A percentile compares a stretch with the other conserved stretches of the same genome.
These are phyloP conservation scores for Calocybe cyanea DNA, from an alignment of 768 basidiomycete species.

Conservation along the genomic window DNA sequence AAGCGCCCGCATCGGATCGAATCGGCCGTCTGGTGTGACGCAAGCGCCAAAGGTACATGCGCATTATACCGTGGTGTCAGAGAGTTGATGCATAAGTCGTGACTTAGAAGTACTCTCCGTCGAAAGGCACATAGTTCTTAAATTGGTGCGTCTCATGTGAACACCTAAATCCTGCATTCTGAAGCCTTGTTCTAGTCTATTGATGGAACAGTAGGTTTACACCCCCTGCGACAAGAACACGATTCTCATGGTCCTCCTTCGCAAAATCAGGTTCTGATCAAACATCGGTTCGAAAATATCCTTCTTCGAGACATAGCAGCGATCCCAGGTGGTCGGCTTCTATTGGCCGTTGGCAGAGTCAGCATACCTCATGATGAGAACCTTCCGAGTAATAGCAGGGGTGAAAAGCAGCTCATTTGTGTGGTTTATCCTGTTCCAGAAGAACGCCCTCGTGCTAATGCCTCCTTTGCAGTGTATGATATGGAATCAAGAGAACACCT, in stretches of 20 bases:
- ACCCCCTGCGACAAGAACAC: not conserved
- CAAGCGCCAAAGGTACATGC: not conserved
- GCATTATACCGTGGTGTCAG: not conserved
- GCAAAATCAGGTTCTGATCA: not conserved
- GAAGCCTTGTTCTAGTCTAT: not conserved
- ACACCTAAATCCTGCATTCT: not conserved
- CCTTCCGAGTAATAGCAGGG: not conserved
- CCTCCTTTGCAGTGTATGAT: not conserved
- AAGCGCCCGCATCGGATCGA: slow-evolving; percentile 12
- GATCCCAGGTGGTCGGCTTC: not conserved
- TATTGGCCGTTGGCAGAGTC: not conserved
- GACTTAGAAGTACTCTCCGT: slow-evolving; percentile 9
- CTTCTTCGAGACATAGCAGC: slow-evolving; percentile 11
- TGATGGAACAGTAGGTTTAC: not conserved
- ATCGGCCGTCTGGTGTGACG: slow-evolving; percentile 9
- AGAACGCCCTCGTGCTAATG: not conserved
- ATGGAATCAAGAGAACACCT: not conserved
- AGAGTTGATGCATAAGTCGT: not conserved
- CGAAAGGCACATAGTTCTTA: slow-evolving; percentile 11
- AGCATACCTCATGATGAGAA: not conserved
- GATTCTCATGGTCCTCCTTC: not conserved
- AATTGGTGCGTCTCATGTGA: slow-evolving; percentile 9
- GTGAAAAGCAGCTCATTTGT: slow-evolving; percentile 1
- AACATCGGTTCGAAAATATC: slow-evolving; percentile 7
- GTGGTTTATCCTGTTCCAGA: not conserved